Evolutionary conservation across 257 asterid species (phyloP), one percentile per base, ranked within the genome.

Genomic region (Plectranthus barbatus): DNA sequence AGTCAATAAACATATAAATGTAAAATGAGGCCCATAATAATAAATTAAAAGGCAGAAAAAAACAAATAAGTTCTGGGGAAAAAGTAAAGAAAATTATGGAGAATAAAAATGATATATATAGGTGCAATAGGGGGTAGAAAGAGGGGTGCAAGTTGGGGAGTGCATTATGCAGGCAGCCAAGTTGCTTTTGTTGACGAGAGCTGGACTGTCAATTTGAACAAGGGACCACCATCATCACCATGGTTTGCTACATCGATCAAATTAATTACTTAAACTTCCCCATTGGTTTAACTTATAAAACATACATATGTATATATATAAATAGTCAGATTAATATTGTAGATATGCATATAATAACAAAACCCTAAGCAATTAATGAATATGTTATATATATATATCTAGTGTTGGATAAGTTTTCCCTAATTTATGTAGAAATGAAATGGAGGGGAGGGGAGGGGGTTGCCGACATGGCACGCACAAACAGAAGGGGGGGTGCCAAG

Each of bases 401-500:
- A n/a, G n/a, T n/a, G n/a, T n/a, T n/a, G n/a, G n/a, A n/a, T n/a
- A n/a, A n/a, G n/a, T n/a, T n/a, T n/a, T n/a, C n/a, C n/a, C n/a
- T n/a, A n/a, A n/a, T n/a, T n/a, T n/a, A n/a, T 4, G 29, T 23
- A 23, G 29, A 1, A 1, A 23, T 4, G 29, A 23, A 1, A 4
- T 1, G 29, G 1, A 23, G 29, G 4, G 29, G 29, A 23, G 29
- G 1, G 29, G 1, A 9, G 56, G 56, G 62, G 75, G 80, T 69
- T 80, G 75, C 82, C 80, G 86, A 81, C 90, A 81, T 81, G 84
- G 72, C 77, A 72, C 63, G 67, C 65, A 62, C 19, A 49, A 21
- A 65, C 18, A 36, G 44, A 4, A 12, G 5, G 67, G 47, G 0
- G 4, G 26, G n/a, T 33, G 14, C 12, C 14, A 73, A 73, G 85